Percentiles rank a stretch among this genome's conserved stretches.
Evolutionary conservation across 148 eudicot species (phyloP).

Genomic region (Beta vulgaris): DNA sequence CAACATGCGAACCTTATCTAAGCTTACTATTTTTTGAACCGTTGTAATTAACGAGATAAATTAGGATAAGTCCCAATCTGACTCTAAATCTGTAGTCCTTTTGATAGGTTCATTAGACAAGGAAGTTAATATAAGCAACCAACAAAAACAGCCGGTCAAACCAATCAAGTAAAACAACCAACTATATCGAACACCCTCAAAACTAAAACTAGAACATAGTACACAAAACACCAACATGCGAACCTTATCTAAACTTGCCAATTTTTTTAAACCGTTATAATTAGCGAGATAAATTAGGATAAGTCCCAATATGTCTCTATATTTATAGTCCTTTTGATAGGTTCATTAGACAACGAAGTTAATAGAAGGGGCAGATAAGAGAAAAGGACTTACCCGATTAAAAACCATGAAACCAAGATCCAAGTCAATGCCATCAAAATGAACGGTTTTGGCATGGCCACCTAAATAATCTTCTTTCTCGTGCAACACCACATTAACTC

Average conservation of each 20-base stretch:
- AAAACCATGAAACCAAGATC: slow-evolving; percentile 97
- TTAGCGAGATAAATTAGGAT: no score
- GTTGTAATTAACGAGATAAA: no score
- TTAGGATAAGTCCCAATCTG: background rate
- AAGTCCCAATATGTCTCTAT: background rate
- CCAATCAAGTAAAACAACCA: no score
- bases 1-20: background rate
- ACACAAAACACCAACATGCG: background rate
- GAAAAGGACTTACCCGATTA: slow-evolving; percentile 50
- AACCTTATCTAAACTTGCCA: background rate
- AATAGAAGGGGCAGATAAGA: background rate
- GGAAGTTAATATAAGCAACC: background rate
- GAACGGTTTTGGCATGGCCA: slow-evolving; percentile 79
- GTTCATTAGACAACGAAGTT: background rate
- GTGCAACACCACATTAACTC: slow-evolving; percentile 62
- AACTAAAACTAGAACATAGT: no score
- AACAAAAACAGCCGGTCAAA: no score
- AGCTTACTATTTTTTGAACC: background rate
- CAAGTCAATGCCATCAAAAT: slow-evolving; percentile 48
- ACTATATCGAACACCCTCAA: no score
- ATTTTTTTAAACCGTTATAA: background rate
- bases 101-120: background rate
- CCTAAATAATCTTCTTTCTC: slow-evolving; percentile 70
- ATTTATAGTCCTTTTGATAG: background rate
- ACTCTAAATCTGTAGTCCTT: background rate